phyloP scores from a whole-genome alignment of 257 asterid species.

The Mentha longifolia region DNA sequence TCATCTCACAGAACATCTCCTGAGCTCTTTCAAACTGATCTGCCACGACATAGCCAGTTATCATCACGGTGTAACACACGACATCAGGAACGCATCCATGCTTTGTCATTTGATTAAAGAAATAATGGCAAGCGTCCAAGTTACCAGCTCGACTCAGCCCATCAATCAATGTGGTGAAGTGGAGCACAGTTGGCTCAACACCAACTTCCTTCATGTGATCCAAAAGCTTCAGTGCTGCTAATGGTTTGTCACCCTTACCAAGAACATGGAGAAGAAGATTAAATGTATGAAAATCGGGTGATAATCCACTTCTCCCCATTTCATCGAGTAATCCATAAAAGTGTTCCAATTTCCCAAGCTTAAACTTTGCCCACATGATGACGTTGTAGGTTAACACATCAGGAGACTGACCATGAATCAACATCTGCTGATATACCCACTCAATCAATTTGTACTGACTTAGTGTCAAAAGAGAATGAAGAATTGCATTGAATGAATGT shows the following conservation, averaged over 20 bases:
- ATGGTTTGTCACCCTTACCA: constrained; percentile 83
- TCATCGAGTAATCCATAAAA: constrained; percentile 80
- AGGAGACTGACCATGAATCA: constrained; percentile 76
- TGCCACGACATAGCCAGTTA: constrained; percentile 80
- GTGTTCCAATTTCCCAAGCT: constrained; percentile 82
- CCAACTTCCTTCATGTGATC: constrained; percentile 91
- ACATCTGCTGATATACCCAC: constrained; percentile 92
- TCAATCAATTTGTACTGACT: constrained; percentile 79
- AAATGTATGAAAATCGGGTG: constrained; percentile 89
- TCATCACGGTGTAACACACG: constrained; percentile 88
- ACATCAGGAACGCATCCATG: constrained; percentile 82
- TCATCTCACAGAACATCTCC: constrained; percentile 70
- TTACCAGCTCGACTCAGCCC: constrained; percentile 97
- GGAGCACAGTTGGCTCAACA: constrained; percentile 72
- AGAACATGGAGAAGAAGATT: constrained; percentile 86
- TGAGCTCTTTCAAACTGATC: constrained; percentile 71
- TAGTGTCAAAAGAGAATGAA: constrained; percentile 67
- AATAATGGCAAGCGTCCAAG: constrained; percentile 77
- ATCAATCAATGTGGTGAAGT: constrained; percentile 86
- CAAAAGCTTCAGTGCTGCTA: constrained; percentile 82
- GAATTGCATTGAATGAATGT: constrained; percentile 80
- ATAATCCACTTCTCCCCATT: constrained; percentile 75
- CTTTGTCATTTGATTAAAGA: constrained; percentile 74
- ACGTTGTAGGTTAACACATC: constrained; percentile 87
- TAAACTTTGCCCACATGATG: constrained; percentile 80